Conservation (phyloP, 805 yeast genomes). For the Suhomyces sp. region DNA sequence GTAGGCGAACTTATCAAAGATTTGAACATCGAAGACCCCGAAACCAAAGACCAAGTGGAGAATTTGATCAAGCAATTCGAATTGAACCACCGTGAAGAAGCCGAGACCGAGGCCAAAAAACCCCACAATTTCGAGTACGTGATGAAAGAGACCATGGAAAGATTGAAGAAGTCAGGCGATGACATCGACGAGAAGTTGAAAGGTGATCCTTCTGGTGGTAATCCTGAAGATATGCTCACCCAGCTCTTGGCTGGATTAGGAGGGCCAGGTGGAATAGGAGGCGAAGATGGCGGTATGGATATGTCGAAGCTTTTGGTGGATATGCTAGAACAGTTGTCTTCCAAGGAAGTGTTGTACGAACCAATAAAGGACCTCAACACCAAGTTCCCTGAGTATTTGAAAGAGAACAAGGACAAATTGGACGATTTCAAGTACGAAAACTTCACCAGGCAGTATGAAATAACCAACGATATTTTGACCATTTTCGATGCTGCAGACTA, state of each 20-base stretch:
- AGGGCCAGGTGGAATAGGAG: conserved; percentile 29
- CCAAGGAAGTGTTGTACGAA: conserved; percentile 82
- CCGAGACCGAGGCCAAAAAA: conserved; percentile 23
- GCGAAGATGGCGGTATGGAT: conserved; percentile 49
- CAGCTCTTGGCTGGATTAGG: conserved; percentile 55
- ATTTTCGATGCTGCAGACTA: conserved; percentile 67
- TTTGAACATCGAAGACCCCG: conserved; percentile 51
- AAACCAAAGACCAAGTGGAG: conserved; percentile 50
- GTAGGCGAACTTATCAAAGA: conserved; percentile 46
- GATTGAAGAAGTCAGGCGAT: conserved; percentile 75
- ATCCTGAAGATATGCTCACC: conserved; percentile 54
- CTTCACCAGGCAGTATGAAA: conserved; percentile 59
- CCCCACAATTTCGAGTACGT: conserved; percentile 62
- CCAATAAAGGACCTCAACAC: conserved; percentile 78
- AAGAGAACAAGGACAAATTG: conserved; percentile 46
- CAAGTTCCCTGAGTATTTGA: conserved; percentile 72
- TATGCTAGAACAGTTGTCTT: conserved; percentile 76
- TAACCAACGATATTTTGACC: conserved; percentile 58
- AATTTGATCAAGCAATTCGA: conserved; percentile 44
- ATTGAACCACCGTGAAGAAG: conserved; percentile 30
- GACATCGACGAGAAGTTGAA: conserved; percentile 60
- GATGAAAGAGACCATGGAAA: conserved; percentile 73
- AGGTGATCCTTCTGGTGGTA: conserved; percentile 39
- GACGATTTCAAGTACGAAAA: conserved; percentile 47
- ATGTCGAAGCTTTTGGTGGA: conserved; percentile 63